Evolutionary conservation across 2,329 filamentous ascomycete species (phyloP).

Genomic region (Paecilomyces sp.): DNA sequence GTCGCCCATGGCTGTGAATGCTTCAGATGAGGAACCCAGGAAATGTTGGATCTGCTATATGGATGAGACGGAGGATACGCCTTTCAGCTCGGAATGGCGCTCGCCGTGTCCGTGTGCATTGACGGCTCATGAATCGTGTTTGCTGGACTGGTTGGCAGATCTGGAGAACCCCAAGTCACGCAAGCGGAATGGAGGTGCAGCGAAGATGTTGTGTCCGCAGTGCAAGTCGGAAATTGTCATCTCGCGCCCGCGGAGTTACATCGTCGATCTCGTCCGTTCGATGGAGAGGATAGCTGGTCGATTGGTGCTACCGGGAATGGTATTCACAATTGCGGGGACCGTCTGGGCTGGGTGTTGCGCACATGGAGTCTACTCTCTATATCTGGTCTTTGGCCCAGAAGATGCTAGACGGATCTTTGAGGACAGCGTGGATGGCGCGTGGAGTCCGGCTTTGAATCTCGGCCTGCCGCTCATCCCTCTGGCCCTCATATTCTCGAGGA

Average conservation of each 20-base stretch:
- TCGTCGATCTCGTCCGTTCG: constrained; percentile 60
- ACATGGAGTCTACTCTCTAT: constrained; percentile 57
- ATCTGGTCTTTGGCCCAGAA: constrained; percentile 58
- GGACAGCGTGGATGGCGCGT: constrained; percentile 26
- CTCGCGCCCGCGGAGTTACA: constrained; percentile 63
- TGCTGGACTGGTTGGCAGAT: constrained; percentile 90
- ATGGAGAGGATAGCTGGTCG: constrained; percentile 51
- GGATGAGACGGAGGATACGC: constrained; percentile 56
- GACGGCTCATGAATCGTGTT: constrained; percentile 80
- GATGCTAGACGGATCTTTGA: constrained; percentile 52
- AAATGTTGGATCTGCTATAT: constrained; percentile 66
- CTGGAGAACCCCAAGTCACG: constrained; percentile 59
- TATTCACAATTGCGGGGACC: constrained; percentile 42
- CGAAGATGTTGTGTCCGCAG: constrained; percentile 74
- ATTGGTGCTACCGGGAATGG: constrained; percentile 59
- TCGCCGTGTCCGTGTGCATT: constrained; percentile 87
- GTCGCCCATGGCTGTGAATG: constrained; percentile 11
- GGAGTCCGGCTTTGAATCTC: constrained; percentile 47
- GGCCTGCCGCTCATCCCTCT: constrained; percentile 63
- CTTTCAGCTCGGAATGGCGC: constrained; percentile 63
- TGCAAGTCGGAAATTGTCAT: constrained; percentile 79
- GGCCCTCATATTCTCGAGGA: constrained; percentile 60
- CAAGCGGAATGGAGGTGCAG: constrained; percentile 41
- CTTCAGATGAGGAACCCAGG: constrained; percentile 28
- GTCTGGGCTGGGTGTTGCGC: constrained; percentile 47